A percentile compares a stretch with the other conserved stretches of the same genome.
Evolutionary conservation across 2,329 filamentous ascomycete genomes (phyloP).

Genomic region (Fusarium sp.): DNA sequence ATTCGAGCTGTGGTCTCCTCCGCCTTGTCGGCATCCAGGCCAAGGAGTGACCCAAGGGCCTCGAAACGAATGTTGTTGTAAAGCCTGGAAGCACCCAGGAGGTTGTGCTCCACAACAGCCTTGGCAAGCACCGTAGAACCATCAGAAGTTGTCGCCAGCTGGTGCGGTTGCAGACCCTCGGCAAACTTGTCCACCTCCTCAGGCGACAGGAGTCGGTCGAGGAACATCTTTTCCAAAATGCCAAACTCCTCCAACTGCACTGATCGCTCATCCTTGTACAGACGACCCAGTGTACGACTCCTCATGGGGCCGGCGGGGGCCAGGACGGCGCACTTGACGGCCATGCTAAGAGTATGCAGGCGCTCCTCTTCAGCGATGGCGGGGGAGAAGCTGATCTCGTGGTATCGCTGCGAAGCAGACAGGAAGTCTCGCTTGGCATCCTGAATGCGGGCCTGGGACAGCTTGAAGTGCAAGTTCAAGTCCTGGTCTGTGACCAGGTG

Average conservation of each 20-base stretch:
- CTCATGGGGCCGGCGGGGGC: conserved; percentile 90
- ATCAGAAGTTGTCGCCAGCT: conserved; percentile 89
- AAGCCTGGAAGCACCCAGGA: conserved; percentile 84
- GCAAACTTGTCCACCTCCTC: conserved; percentile 91
- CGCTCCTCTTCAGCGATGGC: conserved; percentile 89
- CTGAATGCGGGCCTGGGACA: conserved; percentile 92
- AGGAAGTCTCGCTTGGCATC: conserved; percentile 93
- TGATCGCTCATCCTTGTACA: conserved; percentile 94
- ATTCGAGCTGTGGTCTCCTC: conserved; percentile 94
- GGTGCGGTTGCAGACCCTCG: conserved; percentile 83
- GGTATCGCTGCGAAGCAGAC: conserved; percentile 88
- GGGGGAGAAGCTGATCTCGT: conserved; percentile 82
- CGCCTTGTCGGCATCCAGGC: conserved; percentile 82
- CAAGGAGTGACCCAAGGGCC: conserved; percentile 81
- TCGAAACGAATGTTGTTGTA: conserved; percentile 84
- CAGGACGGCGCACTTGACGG: conserved; percentile 92
- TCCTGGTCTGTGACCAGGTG: conserved; percentile 80
- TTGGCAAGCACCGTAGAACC: conserved; percentile 93
- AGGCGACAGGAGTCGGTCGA: conserved; percentile 84
- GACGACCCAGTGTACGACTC: conserved; percentile 80
- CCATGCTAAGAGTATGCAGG: conserved; percentile 84
- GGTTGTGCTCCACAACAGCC: conserved; percentile 95
- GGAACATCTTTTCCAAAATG: conserved; percentile 97
- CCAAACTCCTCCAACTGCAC: conserved; percentile 80
- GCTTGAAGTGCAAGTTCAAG: conserved; percentile 85